phyloP scores from a whole-genome alignment of 2,329 filamentous ascomycete species.

The Aphanocladium album region DNA sequence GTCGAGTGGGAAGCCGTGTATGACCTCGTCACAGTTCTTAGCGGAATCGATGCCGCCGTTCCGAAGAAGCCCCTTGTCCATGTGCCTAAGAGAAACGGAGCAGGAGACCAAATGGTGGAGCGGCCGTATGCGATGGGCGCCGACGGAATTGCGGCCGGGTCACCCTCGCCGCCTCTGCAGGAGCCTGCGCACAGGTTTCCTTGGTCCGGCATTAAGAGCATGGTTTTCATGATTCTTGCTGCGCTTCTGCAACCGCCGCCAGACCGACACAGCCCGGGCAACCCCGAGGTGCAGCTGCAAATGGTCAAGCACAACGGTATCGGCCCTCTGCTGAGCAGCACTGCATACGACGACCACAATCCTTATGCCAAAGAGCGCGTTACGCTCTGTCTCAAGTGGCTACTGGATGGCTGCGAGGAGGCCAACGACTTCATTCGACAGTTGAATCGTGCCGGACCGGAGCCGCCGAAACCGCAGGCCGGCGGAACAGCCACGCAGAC shows the following conservation, averaged over 20 bases:
- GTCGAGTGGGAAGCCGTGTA: conserved; percentile 90
- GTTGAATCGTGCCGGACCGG: conserved; percentile 45
- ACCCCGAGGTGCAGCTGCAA: conserved; percentile 77
- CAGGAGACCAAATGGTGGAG: conserved; percentile 50
- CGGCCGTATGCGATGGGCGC: conserved; percentile 50
- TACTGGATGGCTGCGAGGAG: conserved; percentile 68
- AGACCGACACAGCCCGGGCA: conserved; percentile 55
- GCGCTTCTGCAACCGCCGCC: conserved; percentile 81
- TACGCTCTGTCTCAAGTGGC: conserved; percentile 81
- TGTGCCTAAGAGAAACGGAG: conserved; percentile 27
- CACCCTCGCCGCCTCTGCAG: conserved; percentile 46
- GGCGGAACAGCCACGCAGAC: conserved; percentile 35
- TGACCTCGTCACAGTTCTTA: conserved; percentile 80
- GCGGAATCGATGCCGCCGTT: conserved; percentile 81
- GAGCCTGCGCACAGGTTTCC: conserved; percentile 60
- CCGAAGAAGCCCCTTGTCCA: conserved; percentile 69
- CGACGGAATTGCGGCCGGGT: conserved; percentile 33
- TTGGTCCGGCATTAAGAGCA: conserved; percentile 77
- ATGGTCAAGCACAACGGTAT: conserved; percentile 82
- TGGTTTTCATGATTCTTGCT: conserved; percentile 85
- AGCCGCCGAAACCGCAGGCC: conserved; percentile 31
- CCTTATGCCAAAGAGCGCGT: conserved; percentile 91
- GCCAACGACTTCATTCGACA: conserved; percentile 68
- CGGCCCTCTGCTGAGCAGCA: conserved; percentile 82
- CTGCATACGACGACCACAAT: conserved; percentile 86